phyloP scores from a whole-genome alignment of 179 eudicot genomes.

The Corrigiola litoralis region DNA sequence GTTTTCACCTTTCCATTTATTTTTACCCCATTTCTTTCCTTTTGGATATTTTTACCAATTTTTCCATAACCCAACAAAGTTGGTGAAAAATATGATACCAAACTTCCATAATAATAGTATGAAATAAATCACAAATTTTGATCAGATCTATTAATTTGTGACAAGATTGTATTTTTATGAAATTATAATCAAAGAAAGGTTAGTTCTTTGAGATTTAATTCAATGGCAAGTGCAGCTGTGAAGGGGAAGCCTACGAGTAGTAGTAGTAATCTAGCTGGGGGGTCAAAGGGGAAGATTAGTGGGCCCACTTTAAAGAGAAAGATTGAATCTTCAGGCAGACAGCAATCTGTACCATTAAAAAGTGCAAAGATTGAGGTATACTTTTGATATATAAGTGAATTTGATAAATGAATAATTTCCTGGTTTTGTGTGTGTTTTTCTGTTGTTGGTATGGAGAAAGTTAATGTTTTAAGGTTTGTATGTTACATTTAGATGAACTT shows the following conservation, averaged over 20 bases:
- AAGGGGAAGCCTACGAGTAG: constrained; percentile 42
- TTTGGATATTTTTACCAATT: not conserved
- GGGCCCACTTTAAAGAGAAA: constrained; percentile 34
- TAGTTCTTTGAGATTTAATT: not conserved
- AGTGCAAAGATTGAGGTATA: constrained; percentile 55
- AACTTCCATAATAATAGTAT: not conserved
- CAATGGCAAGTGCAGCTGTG: constrained; percentile 36
- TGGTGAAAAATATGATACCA: not conserved
- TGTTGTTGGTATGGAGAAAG: not conserved
- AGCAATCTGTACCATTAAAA: constrained; percentile 24
- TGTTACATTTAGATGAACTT: not conserved
- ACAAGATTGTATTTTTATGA: too few relatives aligned
- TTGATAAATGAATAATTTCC: not conserved
- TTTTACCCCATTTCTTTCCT: not conserved
- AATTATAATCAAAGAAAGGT: not conserved
- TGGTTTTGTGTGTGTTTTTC: not conserved
- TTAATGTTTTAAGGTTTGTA: not conserved
- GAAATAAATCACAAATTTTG: constrained; percentile 17
- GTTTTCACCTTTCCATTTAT: not conserved
- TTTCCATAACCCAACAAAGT: not conserved
- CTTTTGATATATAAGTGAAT: constrained; percentile 19
- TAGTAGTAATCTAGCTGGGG: constrained; percentile 32
- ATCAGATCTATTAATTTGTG: not conserved
- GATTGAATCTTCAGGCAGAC: constrained; percentile 32
- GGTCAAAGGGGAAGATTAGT: constrained; percentile 26